Conservation (phyloP, 768 basidiomycete genomes). For the Strobilomyces dryophilus region DNA sequence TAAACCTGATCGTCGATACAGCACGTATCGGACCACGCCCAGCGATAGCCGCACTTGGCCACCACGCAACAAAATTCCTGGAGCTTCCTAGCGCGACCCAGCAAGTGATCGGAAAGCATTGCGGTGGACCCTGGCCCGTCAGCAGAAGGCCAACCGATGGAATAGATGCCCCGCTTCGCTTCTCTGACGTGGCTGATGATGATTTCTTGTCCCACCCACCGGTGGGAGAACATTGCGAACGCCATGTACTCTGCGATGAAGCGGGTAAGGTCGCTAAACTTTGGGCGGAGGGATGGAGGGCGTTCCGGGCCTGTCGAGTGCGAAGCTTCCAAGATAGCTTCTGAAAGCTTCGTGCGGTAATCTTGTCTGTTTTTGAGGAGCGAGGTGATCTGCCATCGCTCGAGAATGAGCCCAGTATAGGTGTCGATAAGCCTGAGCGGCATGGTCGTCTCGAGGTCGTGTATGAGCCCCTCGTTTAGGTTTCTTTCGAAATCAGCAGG, state of each 20-base stretch:
- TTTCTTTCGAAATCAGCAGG: slow-evolving; percentile 10
- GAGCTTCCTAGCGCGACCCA: slow-evolving; percentile 11
- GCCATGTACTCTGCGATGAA: slow-evolving; percentile 21
- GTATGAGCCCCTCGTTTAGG: slow-evolving; percentile 13
- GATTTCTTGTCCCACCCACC: slow-evolving; percentile 20
- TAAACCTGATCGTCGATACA: slow-evolving; percentile 25
- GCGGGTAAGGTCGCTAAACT: slow-evolving; percentile 1
- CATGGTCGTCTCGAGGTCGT: slow-evolving; percentile 14
- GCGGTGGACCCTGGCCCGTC: neutral
- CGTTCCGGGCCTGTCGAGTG: neutral
- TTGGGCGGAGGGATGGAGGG: neutral
- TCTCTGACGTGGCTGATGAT: slow-evolving; percentile 15
- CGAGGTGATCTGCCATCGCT: slow-evolving; percentile 12
- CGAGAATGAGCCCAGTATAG: slow-evolving; percentile 22
- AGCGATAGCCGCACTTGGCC: slow-evolving; percentile 29
- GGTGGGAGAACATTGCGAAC: slow-evolving; percentile 27
- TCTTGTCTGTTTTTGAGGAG: slow-evolving; percentile 16
- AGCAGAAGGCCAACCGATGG: neutral
- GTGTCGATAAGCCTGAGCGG: slow-evolving; percentile 25
- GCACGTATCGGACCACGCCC: slow-evolving; percentile 30
- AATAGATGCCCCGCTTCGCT: slow-evolving; percentile 15
- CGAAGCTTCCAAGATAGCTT: slow-evolving; percentile 1
- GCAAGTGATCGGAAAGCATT: neutral
- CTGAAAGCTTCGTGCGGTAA: slow-evolving; percentile 5
- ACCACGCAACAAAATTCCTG: slow-evolving; percentile 28